Evolutionary conservation across 805 yeast species (phyloP).

Genomic region (Scheffersomyces coipomensis): DNA sequence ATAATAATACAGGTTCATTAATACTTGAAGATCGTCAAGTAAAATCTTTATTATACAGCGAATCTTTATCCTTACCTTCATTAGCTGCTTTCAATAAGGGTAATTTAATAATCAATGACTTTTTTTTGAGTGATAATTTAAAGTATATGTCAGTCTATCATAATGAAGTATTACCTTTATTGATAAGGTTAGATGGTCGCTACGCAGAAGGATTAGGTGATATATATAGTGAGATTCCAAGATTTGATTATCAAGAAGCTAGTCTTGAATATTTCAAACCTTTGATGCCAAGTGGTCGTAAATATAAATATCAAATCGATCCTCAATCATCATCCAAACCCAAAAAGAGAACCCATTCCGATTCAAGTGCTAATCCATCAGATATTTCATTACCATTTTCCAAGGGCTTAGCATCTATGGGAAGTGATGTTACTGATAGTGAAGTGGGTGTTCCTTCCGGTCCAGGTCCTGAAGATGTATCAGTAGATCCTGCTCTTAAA

Average conservation of each 20-base stretch:
- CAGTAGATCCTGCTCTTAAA: conserved; percentile 29
- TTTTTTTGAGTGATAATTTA: conserved; percentile 32
- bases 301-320: conserved; percentile 6
- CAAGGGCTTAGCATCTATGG: conserved; percentile 2
- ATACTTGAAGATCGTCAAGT: conserved; percentile 30
- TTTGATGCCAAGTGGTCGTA: conserved; percentile 17
- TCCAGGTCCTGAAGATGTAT: conserved; percentile 12
- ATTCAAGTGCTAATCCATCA: conserved; percentile 2
- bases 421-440: conserved; percentile 3
- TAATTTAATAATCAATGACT: conserved; percentile 32
- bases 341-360: conserved; percentile 13
- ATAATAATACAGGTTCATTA: conserved; percentile 18
- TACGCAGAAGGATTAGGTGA: conserved; percentile 30
- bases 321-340: conserved; percentile 4
- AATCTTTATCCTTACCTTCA: conserved; percentile 27
- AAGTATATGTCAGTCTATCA: conserved; percentile 36
- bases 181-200: conserved; percentile 23
- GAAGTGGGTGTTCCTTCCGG: background rate
- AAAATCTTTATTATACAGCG: conserved; percentile 29
- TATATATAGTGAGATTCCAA: conserved; percentile 29
- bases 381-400: conserved; percentile 8
- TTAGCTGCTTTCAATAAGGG: conserved; percentile 29
- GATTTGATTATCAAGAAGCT: conserved; percentile 29
- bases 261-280: conserved; percentile 24
- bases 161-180: conserved; percentile 32